Evolutionary conservation across 1,284 basidiomycete genomes (phyloP).

Genomic region (Peniophora sp.): DNA sequence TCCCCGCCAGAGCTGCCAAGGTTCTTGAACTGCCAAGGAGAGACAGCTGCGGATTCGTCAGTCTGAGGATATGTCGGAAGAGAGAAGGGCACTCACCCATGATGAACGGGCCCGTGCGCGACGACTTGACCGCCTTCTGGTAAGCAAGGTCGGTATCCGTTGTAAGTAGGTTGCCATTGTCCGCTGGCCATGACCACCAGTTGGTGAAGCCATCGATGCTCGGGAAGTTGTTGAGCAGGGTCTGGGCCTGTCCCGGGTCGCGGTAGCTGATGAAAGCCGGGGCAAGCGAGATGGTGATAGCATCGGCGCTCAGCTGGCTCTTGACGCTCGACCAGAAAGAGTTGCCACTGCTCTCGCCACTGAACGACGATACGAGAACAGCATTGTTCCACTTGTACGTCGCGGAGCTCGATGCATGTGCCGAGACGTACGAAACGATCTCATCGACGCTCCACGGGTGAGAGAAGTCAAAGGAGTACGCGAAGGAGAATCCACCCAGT

Average conservation of each 20-base stretch:
- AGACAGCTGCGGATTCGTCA: slow-evolving; percentile 17
- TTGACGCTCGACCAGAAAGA: slow-evolving; percentile 23
- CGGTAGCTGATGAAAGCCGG: slow-evolving; percentile 24
- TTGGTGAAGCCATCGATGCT: slow-evolving; percentile 28
- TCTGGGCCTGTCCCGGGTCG: slow-evolving; percentile 17
- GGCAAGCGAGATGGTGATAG: slow-evolving; percentile 20
- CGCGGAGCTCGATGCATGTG: slow-evolving; percentile 16
- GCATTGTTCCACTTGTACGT: slow-evolving; percentile 19
- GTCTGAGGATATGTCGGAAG: neutral
- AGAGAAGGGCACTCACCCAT: slow-evolving; percentile 16
- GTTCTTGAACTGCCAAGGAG: slow-evolving; percentile 30
- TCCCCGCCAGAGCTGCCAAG: slow-evolving; percentile 15
- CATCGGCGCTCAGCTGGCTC: slow-evolving; percentile 15
- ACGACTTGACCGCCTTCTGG: slow-evolving; percentile 2
- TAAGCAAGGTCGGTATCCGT: slow-evolving; percentile 24
- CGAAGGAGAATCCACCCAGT: slow-evolving; percentile 21
- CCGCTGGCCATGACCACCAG: slow-evolving; percentile 29
- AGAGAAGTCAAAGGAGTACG: slow-evolving; percentile 26
- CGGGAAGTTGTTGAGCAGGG: slow-evolving; percentile 20
- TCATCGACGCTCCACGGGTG: slow-evolving; percentile 16
- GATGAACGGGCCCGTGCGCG: slow-evolving; percentile 22
- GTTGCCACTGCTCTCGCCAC: slow-evolving; percentile 18
- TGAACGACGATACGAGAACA: slow-evolving; percentile 24
- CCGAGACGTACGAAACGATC: slow-evolving; percentile 10
- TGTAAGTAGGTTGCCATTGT: slow-evolving; percentile 19